A percentile compares a stretch with the other conserved stretches of the same genome.
Conservation (phyloP, 176 grass and related monocot genomes). For the Avena atlantica region DNA sequence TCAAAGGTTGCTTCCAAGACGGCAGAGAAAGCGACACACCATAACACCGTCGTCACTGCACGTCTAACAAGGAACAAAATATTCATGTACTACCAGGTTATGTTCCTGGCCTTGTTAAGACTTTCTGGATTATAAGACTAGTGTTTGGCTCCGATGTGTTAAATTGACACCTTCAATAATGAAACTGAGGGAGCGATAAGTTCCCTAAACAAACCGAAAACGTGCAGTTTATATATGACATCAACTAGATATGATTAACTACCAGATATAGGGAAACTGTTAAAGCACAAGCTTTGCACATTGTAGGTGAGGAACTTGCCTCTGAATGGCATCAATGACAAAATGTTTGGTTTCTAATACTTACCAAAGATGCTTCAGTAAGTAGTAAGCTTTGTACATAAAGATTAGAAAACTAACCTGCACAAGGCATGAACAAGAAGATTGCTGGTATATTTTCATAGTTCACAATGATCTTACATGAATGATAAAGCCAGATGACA, state of each 20-base stretch:
- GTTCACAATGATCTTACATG: neutral
- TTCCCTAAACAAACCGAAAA: neutral
- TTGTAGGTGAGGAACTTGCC: neutral
- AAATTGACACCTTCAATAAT: neutral
- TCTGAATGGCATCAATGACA: slow-evolving; percentile 10
- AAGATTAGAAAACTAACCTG: neutral
- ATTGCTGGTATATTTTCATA: neutral
- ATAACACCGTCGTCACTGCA: neutral
- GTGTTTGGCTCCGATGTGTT: neutral
- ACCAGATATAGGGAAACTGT: neutral
- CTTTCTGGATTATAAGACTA: too few species aligned
- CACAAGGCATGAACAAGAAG: neutral
- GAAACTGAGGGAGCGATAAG: neutral
- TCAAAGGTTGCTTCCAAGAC: too few species aligned
- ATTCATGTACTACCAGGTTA: too few species aligned
- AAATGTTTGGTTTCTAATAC: neutral
- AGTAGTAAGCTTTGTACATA: neutral
- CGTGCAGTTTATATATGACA: neutral
- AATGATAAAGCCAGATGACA: neutral
- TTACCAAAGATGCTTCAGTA: neutral
- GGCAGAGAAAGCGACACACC: neutral
- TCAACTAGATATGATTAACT: slow-evolving; percentile 7
- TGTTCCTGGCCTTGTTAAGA: neutral
- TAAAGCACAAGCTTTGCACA: neutral
- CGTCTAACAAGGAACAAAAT: neutral